Conservation (phyloP, 352 stramenopile species). For the Pythium volutum region DNA sequence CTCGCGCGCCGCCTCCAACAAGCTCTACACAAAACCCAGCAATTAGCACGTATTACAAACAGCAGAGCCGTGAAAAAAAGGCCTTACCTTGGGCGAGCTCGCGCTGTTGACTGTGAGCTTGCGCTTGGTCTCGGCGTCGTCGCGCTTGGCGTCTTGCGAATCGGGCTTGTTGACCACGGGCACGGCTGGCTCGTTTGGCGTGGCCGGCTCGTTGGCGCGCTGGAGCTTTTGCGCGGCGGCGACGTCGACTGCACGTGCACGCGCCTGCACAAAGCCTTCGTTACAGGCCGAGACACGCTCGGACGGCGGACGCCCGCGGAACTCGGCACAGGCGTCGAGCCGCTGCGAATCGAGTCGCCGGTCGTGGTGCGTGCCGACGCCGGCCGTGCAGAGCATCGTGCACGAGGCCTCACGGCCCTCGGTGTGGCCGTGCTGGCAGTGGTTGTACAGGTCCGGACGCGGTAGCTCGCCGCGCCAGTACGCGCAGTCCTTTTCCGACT, state of each 20-base stretch:
- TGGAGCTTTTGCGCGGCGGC: not conserved
- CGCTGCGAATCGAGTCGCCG: conserved; percentile 20
- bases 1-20: conserved; percentile 23
- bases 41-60: not conserved
- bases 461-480: conserved; percentile 20
- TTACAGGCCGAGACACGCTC: conserved; percentile 20
- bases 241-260: conserved; percentile 2
- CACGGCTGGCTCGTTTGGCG: not conserved
- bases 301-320: conserved; percentile 15
- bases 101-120: conserved; percentile 18
- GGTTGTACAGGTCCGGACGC: conserved; percentile 27
- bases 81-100: conserved; percentile 16
- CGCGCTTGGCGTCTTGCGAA: not conserved
- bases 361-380: not conserved
- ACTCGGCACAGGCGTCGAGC: conserved; percentile 20
- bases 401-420: conserved; percentile 14
- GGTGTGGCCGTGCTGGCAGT: conserved; percentile 18
- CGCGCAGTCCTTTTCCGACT: conserved; percentile 14
- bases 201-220: not conserved
- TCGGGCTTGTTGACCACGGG: not conserved
- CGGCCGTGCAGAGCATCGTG: conserved; percentile 2
- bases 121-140: conserved; percentile 4
- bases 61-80: not conserved
- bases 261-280: conserved; percentile 21
- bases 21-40: conserved; percentile 4